Base-by-base conservation (phyloP, 805 yeast species). In the Candida coquimbonensis region DNA sequence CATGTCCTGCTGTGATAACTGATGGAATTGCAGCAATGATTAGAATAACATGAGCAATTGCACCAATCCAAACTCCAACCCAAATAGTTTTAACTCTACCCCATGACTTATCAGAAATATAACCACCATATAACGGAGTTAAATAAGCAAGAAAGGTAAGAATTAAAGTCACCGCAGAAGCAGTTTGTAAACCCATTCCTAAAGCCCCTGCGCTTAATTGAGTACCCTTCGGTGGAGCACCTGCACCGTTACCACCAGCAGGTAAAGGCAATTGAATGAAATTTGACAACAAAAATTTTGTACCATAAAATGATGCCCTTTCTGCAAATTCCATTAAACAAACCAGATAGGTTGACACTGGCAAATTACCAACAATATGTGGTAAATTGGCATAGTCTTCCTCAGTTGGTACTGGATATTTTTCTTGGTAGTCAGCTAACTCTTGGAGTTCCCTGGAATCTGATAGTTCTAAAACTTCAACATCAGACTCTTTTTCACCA, bases 91-190 rank as follows among this genome's bases (percentile, higher is more conserved):
- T 77, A 66, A 72, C 81, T 61, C 82, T 81, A 46, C 91, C 91
- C 69, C 77, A 74, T 62, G 71, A 80, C 48, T 83, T 78, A 63
- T 85, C 95, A 44, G 91, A 80, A 17, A 85, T 53, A 63, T 79
- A 75, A 43, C 87, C 91, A 53, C 88, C 89, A 43, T 79, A 70
- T 44, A 85, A 70, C 24, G 95, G 93, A 39, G 90, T 82, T 35
- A 83, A 71, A 62, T 84, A 85, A 60, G 89, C 82, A 84, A 88
- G 82, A 61, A 85, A 85, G 59, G 81, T 87, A 72, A 83, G 80
- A 55, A 83, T 78, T 59, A 83, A 79, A 14, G 86, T 77, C 49
- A 85, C 70, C 33, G 85, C 89, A 31, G 86, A 80, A 31, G 91
- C 87, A 54, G 80, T 77, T 47, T 70, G 70, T 49, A 74, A 68